Evolutionary conservation across 805 yeast species (phyloP).

Genomic region (Kockiozyma suomiensis): DNA sequence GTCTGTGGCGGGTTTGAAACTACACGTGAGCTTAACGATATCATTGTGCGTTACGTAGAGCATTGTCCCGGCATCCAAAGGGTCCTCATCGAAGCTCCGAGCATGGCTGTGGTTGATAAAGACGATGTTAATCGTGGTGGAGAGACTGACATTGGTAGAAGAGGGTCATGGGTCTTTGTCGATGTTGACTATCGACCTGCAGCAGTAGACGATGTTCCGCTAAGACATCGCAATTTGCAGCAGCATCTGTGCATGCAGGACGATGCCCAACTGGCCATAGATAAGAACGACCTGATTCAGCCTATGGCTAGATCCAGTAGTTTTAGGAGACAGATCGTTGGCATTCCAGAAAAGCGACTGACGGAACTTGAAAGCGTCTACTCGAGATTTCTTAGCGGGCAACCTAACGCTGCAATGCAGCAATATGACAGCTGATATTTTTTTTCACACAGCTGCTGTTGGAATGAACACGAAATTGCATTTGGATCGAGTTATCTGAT

Average conservation of each 20-base stretch:
- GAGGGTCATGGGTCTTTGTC: constrained; percentile 26
- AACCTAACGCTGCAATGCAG: too few relatives aligned
- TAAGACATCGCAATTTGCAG: background rate
- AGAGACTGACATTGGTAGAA: constrained; percentile 29
- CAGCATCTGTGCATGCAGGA: background rate
- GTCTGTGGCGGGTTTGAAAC: constrained; percentile 29
- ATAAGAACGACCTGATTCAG: background rate
- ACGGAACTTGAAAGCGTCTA: constrained; percentile 22
- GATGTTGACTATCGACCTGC: constrained; percentile 22
- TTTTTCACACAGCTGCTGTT: too few relatives aligned
- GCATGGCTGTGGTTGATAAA: constrained; percentile 28
- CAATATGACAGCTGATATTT: background rate
- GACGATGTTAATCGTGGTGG: constrained; percentile 26
- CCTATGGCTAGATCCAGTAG: constrained; percentile 2
- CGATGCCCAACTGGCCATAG: background rate
- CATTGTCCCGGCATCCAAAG: constrained; percentile 8
- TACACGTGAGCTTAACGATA: constrained; percentile 26
- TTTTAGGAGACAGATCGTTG: background rate
- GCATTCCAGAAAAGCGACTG: constrained; percentile 7
- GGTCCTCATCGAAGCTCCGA: constrained; percentile 25
- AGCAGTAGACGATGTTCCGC: background rate
- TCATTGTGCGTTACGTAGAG: constrained; percentile 16
- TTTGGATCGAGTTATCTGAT: too few relatives aligned
- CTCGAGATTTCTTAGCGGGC: background rate
- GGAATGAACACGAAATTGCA: background rate